Conservation (phyloP, 1,284 basidiomycete genomes). For the Marasmius oreades region DNA sequence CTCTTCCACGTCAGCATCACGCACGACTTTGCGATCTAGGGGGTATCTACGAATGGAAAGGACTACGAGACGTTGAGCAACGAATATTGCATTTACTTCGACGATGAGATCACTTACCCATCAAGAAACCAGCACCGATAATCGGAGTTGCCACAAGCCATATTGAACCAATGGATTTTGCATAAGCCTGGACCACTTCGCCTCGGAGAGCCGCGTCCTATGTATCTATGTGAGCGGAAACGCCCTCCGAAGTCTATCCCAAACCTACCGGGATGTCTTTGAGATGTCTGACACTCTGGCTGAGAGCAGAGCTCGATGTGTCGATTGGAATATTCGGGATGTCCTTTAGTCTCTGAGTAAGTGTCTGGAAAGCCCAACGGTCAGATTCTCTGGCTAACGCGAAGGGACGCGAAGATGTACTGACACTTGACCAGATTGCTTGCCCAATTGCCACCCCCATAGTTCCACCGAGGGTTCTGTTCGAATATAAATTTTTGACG, state of each 20-base stretch:
- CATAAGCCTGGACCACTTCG: conserved; percentile 66
- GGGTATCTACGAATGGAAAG: conserved; percentile 62
- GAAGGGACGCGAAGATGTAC: conserved; percentile 20
- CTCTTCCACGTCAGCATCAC: conserved; percentile 27
- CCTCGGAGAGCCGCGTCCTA: conserved; percentile 46
- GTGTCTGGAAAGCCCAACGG: conserved; percentile 31
- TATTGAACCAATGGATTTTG: conserved; percentile 63
- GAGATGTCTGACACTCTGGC: conserved; percentile 50
- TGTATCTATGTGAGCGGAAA: conserved; percentile 1
- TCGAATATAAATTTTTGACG: background rate
- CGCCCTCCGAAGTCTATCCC: conserved; percentile 2
- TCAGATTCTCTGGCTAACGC: background rate
- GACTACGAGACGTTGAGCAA: conserved; percentile 22
- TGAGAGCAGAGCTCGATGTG: conserved; percentile 52
- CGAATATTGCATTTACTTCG: background rate
- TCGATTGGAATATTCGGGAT: conserved; percentile 48
- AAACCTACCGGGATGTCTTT: conserved; percentile 48
- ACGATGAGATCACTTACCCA: conserved; percentile 37
- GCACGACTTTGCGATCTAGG: conserved; percentile 54
- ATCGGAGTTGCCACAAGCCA: conserved; percentile 72
- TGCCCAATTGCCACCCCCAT: conserved; percentile 73
- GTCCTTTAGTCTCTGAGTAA: conserved; percentile 43
- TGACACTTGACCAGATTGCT: conserved; percentile 60
- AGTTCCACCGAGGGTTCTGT: conserved; percentile 74
- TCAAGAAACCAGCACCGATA: conserved; percentile 51